Conservation (phyloP, 164 flowering plant species). For the Paratinospora sagittata region DNA sequence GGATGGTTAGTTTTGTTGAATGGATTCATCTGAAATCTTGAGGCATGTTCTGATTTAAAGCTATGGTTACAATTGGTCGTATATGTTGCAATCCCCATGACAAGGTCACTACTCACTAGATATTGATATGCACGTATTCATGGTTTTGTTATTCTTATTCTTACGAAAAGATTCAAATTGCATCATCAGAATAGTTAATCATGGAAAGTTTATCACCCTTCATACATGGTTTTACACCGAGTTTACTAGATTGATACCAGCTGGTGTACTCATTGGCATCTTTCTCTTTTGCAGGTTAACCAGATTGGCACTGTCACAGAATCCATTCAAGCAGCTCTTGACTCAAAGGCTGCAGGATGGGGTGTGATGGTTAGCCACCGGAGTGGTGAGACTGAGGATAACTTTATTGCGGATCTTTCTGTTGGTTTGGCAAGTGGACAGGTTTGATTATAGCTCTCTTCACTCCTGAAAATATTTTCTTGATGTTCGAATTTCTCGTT, state of each 20-base stretch:
- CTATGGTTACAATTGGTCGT: too few species aligned
- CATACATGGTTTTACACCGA: background rate
- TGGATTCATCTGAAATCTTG: too few species aligned
- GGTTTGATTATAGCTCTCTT: constrained; percentile 28
- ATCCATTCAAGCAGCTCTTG: constrained; percentile 86
- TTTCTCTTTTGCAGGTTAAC: constrained; percentile 61
- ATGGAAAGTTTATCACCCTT: too few species aligned
- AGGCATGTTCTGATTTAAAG: too few species aligned
- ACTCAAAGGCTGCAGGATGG: constrained; percentile 96
- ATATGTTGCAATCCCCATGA: too few species aligned
- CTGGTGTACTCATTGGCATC: background rate
- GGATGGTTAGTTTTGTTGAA: too few species aligned
- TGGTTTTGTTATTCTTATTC: too few species aligned
- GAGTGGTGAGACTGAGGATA: constrained; percentile 97
- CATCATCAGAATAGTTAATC: too few species aligned
- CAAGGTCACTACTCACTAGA: too few species aligned
- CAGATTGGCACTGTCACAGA: constrained; percentile 94
- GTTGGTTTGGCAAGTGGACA: constrained; percentile 98
- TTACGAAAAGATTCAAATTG: too few species aligned
- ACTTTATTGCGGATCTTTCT: constrained; percentile 93
- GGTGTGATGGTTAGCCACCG: constrained; percentile 99
- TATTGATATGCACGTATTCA: too few species aligned
- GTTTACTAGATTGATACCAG: background rate
- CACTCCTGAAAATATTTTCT: background rate
- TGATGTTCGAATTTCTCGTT: background rate